Conservation (phyloP, 306 rosid genomes). For the Neltuma alba region DNA sequence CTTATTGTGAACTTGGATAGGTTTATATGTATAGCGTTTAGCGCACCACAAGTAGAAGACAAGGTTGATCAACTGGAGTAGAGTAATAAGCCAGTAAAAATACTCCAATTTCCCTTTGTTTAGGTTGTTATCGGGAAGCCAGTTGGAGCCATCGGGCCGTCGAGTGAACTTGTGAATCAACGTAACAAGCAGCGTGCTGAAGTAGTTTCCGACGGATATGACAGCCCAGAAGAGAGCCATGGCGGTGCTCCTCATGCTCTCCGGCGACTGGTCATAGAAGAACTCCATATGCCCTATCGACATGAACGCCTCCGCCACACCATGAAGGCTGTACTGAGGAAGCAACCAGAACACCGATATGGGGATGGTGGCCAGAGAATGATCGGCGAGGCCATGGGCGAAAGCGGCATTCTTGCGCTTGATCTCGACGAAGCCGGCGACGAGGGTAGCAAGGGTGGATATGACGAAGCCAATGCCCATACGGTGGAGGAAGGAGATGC, state of each 20-base stretch:
- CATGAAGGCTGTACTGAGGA: constrained; percentile 89
- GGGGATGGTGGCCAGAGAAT: constrained; percentile 55
- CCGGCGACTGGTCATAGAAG: constrained; percentile 93
- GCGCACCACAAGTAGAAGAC: constrained; percentile 69
- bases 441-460: constrained; percentile 69
- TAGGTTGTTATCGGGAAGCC: constrained; percentile 80
- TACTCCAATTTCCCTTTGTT: constrained; percentile 78
- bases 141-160: constrained; percentile 70
- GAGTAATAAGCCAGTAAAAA: constrained; percentile 83
- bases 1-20: constrained; percentile 57
- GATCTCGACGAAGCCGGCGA: constrained; percentile 75
- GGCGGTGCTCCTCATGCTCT: constrained; percentile 94
- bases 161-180: constrained; percentile 69
- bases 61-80: constrained; percentile 61
- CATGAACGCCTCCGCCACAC: constrained; percentile 96
- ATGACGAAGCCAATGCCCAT: constrained; percentile 90
- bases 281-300: constrained; percentile 91
- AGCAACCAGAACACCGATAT: constrained; percentile 86
- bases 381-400: constrained; percentile 51
- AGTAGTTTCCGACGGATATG: constrained; percentile 66
- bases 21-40: constrained; percentile 68
- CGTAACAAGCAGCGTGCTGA: constrained; percentile 71
- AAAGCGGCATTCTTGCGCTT: constrained; percentile 68
- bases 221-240: constrained; percentile 83
- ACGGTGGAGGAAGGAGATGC: constrained; percentile 75